Conservation (phyloP, 1,284 basidiomycete genomes). For the Ceratobasidium sp. region DNA sequence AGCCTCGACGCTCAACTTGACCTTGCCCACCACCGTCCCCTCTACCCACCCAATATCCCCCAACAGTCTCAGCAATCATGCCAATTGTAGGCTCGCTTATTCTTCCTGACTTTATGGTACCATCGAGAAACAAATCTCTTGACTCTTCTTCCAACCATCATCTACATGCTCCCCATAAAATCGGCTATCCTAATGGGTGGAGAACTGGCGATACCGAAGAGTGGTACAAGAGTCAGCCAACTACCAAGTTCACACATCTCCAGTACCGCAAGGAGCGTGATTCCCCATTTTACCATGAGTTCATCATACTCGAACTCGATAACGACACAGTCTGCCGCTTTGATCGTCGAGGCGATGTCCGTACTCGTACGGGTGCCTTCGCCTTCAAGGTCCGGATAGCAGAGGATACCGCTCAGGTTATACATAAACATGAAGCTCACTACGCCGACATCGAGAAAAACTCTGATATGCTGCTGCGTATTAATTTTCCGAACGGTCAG, state of each 20-base stretch:
- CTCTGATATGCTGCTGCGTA: conserved; percentile 17
- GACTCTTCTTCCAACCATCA: conserved; percentile 1
- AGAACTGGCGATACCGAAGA: conserved; percentile 16
- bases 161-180: conserved; percentile 24
- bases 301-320: conserved; percentile 19
- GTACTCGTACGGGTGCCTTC: conserved; percentile 3
- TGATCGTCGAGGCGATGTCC: conserved; percentile 32
- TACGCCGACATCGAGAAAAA: background rate
- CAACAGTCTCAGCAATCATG: background rate
- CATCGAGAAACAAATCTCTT: background rate
- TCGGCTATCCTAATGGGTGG: conserved; percentile 37
- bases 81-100: conserved; percentile 3
- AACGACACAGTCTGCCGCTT: conserved; percentile 35
- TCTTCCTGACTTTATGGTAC: background rate
- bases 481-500: conserved; percentile 17
- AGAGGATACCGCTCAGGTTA: conserved; percentile 38
- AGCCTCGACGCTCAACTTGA: conserved; percentile 3
- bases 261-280: conserved; percentile 43
- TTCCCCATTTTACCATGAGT: conserved; percentile 32
- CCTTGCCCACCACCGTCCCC: background rate
- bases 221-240: conserved; percentile 33
- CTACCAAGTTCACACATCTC: conserved; percentile 26
- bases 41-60: background rate
- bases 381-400: conserved; percentile 1
- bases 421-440: background rate